Evolutionary conservation across 1,284 basidiomycete species (phyloP).

Genomic region (Heliocybe sulcata): DNA sequence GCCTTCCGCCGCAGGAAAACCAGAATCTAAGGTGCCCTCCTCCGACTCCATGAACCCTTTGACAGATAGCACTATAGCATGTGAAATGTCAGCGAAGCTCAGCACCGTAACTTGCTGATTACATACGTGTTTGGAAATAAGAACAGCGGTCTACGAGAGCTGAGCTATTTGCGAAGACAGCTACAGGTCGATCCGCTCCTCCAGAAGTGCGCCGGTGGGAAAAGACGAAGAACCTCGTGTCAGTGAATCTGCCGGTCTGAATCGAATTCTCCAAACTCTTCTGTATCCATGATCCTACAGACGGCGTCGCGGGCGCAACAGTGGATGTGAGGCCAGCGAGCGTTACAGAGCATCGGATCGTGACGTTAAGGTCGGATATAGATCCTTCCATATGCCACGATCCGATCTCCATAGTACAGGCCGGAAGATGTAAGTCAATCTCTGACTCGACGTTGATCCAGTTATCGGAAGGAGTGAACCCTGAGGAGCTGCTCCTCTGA

Average conservation of each 20-base stretch:
- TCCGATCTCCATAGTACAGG: neutral
- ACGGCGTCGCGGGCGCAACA: neutral
- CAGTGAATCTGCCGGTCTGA: neutral
- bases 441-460: neutral
- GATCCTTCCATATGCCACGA: neutral
- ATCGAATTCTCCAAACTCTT: neutral
- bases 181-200: neutral
- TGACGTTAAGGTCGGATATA: neutral
- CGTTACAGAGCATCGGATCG: neutral
- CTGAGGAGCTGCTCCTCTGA: neutral
- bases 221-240: neutral
- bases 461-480: neutral
- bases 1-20: neutral
- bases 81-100: neutral
- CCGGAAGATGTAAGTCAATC: neutral
- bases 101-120: neutral
- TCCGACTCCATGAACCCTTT: neutral
- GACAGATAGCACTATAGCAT: neutral
- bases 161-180: neutral
- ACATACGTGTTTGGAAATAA: neutral
- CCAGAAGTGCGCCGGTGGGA: neutral
- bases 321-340: neutral
- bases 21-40: neutral
- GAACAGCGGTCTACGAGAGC: neutral
- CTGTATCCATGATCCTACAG: neutral